These are phyloP conservation scores for Cryomyces antarcticus DNA, from an alignment of 495 filamentous ascomycete species.

Conservation along the genomic window DNA sequence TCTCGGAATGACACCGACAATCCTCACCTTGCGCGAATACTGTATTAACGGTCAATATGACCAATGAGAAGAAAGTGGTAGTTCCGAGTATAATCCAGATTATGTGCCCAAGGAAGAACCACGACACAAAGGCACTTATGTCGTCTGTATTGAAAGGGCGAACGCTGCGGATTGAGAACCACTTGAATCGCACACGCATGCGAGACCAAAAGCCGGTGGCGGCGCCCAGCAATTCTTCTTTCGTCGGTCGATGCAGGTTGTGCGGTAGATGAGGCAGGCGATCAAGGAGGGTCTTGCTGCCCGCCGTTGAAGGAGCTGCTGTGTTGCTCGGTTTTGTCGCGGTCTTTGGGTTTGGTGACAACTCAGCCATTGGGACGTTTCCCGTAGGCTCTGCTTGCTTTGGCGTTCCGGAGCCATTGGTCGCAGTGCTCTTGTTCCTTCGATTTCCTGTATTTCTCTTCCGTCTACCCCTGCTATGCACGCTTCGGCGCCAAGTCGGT, in stretches of 20 bases:
- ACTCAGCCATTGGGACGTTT: not conserved
- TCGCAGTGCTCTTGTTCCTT: constrained; percentile 26
- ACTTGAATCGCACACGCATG: constrained; percentile 86
- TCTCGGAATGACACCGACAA: not conserved
- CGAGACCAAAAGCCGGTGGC: constrained; percentile 85
- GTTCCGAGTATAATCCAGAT: constrained; percentile 90
- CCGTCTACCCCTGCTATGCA: not conserved
- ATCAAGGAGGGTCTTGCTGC: constrained; percentile 31
- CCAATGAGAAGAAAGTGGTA: constrained; percentile 86
- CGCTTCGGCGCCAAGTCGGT: not conserved
- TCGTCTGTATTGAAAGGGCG: constrained; percentile 94
- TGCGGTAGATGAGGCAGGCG: constrained; percentile 47
- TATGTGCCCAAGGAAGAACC: constrained; percentile 82
- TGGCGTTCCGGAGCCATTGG: constrained; percentile 7
- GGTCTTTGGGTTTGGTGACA: not conserved
- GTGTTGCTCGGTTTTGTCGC: not conserved
- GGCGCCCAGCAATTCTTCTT: constrained; percentile 80
- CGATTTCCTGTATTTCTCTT: not conserved
- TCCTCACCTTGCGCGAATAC: constrained; percentile 76
- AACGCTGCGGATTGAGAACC: constrained; percentile 85
- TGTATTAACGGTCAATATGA: constrained; percentile 81
- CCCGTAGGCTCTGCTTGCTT: not conserved
- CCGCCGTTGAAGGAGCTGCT: not conserved
- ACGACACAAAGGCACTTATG: constrained; percentile 84
- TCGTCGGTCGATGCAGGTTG: constrained; percentile 62